phyloP scores from a whole-genome alignment of 2,329 filamentous ascomycete species.

The Mollisiaceae sp. region DNA sequence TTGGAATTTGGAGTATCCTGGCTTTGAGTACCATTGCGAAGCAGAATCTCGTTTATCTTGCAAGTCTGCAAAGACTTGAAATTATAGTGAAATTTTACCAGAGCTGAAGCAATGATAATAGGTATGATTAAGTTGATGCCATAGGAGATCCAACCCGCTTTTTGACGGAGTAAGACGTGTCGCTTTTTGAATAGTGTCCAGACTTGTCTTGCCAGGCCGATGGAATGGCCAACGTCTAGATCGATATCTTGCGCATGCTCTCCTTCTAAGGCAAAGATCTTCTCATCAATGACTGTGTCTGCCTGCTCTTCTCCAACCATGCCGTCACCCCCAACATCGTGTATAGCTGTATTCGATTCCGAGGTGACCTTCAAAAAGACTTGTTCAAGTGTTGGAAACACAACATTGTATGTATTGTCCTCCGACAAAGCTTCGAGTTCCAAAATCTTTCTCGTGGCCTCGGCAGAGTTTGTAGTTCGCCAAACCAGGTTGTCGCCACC shows the following conservation, averaged over 20 bases:
- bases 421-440: constrained; percentile 58
- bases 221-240: constrained; percentile 58
- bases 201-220: constrained; percentile 60
- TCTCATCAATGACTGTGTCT: constrained; percentile 29
- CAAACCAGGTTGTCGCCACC: constrained; percentile 27
- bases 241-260: constrained; percentile 37
- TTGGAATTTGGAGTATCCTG: background rate
- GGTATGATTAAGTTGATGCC: constrained; percentile 63
- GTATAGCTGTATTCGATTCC: constrained; percentile 56
- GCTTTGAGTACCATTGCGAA: constrained; percentile 24
- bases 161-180: constrained; percentile 61
- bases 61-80: constrained; percentile 34
- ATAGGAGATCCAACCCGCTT: constrained; percentile 59
- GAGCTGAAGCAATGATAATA: constrained; percentile 59
- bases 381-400: constrained; percentile 69
- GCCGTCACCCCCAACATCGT: constrained; percentile 35
- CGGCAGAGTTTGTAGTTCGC: constrained; percentile 51
- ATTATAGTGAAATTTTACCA: constrained; percentile 50
- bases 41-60: constrained; percentile 21
- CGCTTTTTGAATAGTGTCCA: constrained; percentile 65
- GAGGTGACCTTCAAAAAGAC: constrained; percentile 70
- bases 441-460: constrained; percentile 59
- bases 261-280: constrained; percentile 34
- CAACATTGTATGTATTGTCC: constrained; percentile 61
- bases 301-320: constrained; percentile 32